These are phyloP conservation scores for Monosporozyma solicola DNA, from an alignment of 805 yeast species.

Conservation along the genomic window DNA sequence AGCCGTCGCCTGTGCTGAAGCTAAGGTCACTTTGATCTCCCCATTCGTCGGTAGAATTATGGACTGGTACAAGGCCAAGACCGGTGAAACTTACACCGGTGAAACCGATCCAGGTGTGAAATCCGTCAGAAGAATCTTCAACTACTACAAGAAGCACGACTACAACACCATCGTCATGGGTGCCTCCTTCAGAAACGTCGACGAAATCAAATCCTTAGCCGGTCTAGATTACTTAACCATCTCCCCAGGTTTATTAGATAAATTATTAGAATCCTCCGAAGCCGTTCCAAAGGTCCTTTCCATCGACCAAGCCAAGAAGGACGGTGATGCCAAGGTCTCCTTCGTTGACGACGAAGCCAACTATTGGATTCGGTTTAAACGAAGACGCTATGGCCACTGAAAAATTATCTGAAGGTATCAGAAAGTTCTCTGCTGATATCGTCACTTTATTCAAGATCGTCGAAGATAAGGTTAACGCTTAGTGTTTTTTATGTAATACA, in stretches of 20 bases:
- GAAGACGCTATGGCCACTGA: constrained; percentile 98
- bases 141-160: constrained; percentile 94
- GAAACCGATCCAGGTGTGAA: constrained; percentile 87
- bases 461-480: constrained; percentile 46
- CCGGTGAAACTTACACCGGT: constrained; percentile 75
- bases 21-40: constrained; percentile 86
- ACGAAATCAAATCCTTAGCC: constrained; percentile 90
- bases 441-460: constrained; percentile 63
- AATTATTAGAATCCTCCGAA: constrained; percentile 65
- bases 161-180: constrained; percentile 98
- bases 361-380: constrained; percentile 83
- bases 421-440: constrained; percentile 91
- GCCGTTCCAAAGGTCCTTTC: constrained; percentile 74
- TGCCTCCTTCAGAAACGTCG: constrained; percentile 95
- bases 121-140: constrained; percentile 77
- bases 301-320: constrained; percentile 45
- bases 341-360: constrained; percentile 76
- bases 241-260: constrained; percentile 83
- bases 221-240: constrained; percentile 95
- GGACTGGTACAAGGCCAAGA: constrained; percentile 92
- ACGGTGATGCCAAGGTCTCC: constrained; percentile 54
- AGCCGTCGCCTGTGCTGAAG: constrained; percentile 98
- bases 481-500: constrained; percentile 2
- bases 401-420: constrained; percentile 94
- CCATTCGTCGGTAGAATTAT: constrained; percentile 98